These are phyloP conservation scores for Starmerella sp. DNA, from an alignment of 805 yeast species.

Conservation along the genomic window DNA sequence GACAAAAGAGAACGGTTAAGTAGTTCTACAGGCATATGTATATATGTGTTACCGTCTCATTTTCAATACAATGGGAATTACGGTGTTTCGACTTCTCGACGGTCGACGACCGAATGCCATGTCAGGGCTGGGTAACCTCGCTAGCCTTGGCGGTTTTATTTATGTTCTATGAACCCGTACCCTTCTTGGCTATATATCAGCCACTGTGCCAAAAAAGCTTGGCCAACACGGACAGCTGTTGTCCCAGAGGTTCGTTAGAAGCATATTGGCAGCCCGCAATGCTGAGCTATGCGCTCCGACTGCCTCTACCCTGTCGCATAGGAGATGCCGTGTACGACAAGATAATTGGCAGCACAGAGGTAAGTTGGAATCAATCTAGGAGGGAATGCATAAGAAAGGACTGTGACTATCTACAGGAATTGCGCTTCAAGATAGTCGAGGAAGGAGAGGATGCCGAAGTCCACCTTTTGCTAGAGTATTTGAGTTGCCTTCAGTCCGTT, in stretches of 20 bases:
- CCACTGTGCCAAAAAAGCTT: background rate
- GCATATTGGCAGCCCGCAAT: background rate
- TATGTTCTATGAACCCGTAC: background rate
- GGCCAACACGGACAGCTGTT: background rate
- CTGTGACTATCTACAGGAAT: constrained; percentile 2
- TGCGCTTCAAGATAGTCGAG: background rate
- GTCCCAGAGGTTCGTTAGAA: background rate
- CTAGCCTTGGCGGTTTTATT: background rate
- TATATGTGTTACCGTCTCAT: too few relatives aligned
- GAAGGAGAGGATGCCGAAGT: background rate
- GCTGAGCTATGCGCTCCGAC: background rate
- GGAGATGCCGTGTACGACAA: background rate
- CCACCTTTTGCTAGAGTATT: background rate
- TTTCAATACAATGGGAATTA: too few relatives aligned
- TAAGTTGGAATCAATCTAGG: background rate
- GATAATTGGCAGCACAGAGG: background rate
- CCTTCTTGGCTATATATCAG: background rate
- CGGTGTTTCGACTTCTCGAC: too few relatives aligned
- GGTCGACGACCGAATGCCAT: background rate
- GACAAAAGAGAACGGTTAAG: too few relatives aligned
- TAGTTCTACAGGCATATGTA: too few relatives aligned
- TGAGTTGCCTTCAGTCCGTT: background rate
- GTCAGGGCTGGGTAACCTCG: background rate
- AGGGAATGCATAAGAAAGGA: background rate
- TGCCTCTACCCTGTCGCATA: background rate